Conservation (phyloP, 2,329 filamentous ascomycete species). For the Pestalotiopsis sp. region DNA sequence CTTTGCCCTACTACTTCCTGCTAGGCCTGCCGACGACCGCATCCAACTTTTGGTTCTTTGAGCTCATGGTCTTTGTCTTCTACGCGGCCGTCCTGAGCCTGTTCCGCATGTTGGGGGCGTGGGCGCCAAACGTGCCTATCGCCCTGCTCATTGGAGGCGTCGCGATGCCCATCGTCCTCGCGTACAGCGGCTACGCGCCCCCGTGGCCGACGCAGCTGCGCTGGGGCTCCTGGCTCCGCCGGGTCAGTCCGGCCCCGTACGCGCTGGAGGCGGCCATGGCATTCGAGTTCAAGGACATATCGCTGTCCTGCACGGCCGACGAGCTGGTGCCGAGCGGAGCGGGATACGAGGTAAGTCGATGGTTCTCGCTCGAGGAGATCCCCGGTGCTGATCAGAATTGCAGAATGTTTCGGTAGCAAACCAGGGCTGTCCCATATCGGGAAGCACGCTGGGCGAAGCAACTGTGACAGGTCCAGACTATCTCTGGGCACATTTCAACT, state of each 20-base stretch:
- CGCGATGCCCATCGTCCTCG: background rate
- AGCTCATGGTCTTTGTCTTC: background rate
- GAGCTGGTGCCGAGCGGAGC: conserved; percentile 73
- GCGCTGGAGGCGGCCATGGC: conserved; percentile 64
- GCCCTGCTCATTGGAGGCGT: background rate
- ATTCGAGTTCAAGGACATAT: conserved; percentile 76
- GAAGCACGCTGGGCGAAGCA: conserved; percentile 66
- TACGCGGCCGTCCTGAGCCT: background rate
- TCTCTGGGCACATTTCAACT: conserved; percentile 68
- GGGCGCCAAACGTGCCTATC: background rate
- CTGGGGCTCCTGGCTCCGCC: conserved; percentile 73
- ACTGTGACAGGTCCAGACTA: conserved; percentile 71
- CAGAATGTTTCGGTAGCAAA: conserved; percentile 32
- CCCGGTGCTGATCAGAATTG: background rate
- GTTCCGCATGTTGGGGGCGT: background rate
- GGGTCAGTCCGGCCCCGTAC: background rate
- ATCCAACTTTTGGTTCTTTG: background rate
- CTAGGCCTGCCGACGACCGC: background rate
- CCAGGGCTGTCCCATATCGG: conserved; percentile 80
- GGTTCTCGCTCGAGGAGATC: conserved; percentile 16
- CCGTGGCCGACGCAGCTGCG: conserved; percentile 46
- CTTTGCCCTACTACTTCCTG: background rate
- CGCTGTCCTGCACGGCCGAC: conserved; percentile 68
- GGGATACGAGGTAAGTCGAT: conserved; percentile 67
- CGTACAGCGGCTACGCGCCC: background rate